Conservation (phyloP, 306 rosid genomes). For the Vicia faba region DNA sequence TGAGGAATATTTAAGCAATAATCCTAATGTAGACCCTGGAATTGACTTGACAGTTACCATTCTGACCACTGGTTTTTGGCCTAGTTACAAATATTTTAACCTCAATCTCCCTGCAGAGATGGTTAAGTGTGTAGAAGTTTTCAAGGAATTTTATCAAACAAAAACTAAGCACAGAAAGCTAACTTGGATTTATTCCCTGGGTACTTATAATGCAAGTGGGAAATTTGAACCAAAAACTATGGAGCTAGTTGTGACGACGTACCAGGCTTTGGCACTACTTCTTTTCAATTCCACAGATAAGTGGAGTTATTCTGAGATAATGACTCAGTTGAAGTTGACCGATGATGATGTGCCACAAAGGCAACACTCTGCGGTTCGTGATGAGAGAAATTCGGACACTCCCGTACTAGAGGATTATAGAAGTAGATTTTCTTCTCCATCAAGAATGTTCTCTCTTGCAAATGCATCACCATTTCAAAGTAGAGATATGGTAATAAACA, state of each 20-base stretch:
- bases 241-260: constrained; percentile 90
- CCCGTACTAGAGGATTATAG: too few species aligned
- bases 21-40: constrained; percentile 67
- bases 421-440: too few species aligned
- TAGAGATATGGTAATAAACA: too few species aligned
- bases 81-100: constrained; percentile 92
- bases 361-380: too few species aligned
- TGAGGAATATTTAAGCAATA: constrained; percentile 71
- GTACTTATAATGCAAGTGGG: constrained; percentile 75
- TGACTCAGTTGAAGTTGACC: too few species aligned
- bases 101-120: constrained; percentile 93
- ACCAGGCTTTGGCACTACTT: too few species aligned
- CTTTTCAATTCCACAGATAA: too few species aligned
- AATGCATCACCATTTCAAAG: too few species aligned
- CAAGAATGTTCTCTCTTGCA: too few species aligned
- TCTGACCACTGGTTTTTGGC: constrained; percentile 94
- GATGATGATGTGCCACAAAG: constrained; percentile 53
- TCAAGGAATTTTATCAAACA: constrained; percentile 83
- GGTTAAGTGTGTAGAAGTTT: constrained; percentile 93
- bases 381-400: too few species aligned
- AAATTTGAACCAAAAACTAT: constrained; percentile 80
- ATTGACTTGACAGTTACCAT: constrained; percentile 89
- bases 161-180: constrained; percentile 92
- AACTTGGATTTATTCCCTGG: constrained; percentile 95
- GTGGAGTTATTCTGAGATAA: too few species aligned